phyloP scores from a whole-genome alignment of 176 grass and related monocot genomes.

The Zizania latifolia region DNA sequence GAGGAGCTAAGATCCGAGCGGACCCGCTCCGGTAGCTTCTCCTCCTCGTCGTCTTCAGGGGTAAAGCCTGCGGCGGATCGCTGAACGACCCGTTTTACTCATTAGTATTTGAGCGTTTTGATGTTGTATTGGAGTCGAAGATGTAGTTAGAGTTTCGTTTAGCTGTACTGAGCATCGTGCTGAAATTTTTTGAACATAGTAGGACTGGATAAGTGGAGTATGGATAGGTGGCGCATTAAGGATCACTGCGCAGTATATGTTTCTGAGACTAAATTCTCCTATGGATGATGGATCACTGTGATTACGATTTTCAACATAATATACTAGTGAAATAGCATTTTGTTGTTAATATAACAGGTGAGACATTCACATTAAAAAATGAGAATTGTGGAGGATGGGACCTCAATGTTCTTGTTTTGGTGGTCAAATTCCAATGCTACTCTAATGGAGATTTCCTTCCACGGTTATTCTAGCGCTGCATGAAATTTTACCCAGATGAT shows the following conservation, averaged over 20 bases:
- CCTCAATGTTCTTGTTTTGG: background rate
- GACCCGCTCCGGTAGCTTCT: conserved; percentile 41
- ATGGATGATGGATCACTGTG: background rate
- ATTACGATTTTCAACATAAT: background rate
- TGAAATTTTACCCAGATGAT: conserved; percentile 8
- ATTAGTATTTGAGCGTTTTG: background rate
- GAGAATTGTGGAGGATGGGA: background rate
- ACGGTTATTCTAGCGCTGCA: background rate
- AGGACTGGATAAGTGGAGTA: background rate
- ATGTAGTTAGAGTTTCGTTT: background rate
- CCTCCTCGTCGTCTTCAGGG: conserved; percentile 40
- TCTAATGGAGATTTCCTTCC: background rate
- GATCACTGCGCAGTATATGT: too few relatives aligned
- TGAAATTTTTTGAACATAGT: background rate
- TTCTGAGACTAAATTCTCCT: too few relatives aligned
- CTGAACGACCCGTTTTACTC: background rate
- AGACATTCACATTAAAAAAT: background rate
- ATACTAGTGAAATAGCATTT: background rate
- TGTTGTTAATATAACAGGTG: background rate
- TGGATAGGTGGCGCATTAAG: background rate
- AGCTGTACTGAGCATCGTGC: background rate
- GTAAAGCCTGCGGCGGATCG: conserved; percentile 23
- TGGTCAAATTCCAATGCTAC: background rate
- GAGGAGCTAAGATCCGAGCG: conserved; percentile 55
- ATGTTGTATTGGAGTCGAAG: background rate